Base-by-base conservation (phyloP, 2,329 filamentous ascomycete genomes). In the Colletotrichum plurivorum region DNA sequence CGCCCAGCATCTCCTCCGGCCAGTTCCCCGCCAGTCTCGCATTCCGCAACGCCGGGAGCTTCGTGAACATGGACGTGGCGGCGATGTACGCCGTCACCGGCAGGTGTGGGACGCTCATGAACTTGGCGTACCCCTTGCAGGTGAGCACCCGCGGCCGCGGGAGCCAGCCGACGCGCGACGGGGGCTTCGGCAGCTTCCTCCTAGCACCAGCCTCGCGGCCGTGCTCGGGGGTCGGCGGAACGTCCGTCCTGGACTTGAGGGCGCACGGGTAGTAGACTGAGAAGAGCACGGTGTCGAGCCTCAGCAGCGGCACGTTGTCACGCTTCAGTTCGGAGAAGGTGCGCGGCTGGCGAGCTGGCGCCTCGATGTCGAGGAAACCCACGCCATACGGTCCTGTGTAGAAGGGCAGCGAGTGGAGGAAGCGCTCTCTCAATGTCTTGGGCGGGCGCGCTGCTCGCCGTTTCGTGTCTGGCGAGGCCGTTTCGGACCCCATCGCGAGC, bases 331-430 rank as follows among this genome's bases (percentile, higher is more conserved):
- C 75, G 15, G 80, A 85, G 62, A 84, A 79, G 12, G 77, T 76
- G 22, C 80, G 77, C 13, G 82, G 81, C 1, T 79, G 67, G 13
- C 80, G 76, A 16, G 84, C 85, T 5, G 90, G 89, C 31, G 92
- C 84, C 76, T 93, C 90, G 65, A 91, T 82, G 73, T 93, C 90
- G 76, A 92, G 84, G 13, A 89, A 92, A 27, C 91, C 91, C 48
- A 94, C 91, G 71, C 86, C 85, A 77, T 92, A 92, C 0, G 89
- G 89, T 0, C 91, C 91, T 1, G 87, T 85, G 74, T 92, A 91
- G 15, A 83, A 75, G 4, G 91, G 90, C 58, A 93, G 87, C 4
- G 78, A 73, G 73, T 84, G 81, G 45, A 83, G 76, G 55, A 83
- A 73, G n/a, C 74, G 73, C 63, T 84, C 83, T 53, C 79, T 76